These are phyloP conservation scores for Tylopilus vinaceipallidus DNA, from an alignment of 768 basidiomycete species.

Conservation along the genomic window DNA sequence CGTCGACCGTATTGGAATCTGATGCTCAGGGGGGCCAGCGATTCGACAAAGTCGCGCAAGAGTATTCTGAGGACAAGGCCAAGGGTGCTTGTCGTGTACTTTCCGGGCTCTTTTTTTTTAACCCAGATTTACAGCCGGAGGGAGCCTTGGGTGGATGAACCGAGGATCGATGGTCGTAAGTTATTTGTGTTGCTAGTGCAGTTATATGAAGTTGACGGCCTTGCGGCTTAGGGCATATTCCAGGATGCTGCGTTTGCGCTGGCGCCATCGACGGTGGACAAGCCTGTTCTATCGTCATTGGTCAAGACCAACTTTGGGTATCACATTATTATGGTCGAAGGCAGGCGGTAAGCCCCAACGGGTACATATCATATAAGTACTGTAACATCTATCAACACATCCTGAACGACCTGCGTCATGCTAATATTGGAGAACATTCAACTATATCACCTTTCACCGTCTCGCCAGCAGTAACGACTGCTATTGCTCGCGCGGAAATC, in stretches of 20 bases:
- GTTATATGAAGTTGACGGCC: conserved; percentile 2
- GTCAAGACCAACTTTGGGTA: conserved; percentile 86
- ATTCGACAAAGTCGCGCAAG: conserved; percentile 87
- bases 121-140: conserved; percentile 54
- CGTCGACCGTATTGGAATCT: neutral
- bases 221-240: conserved; percentile 53
- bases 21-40: conserved; percentile 63
- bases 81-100: conserved; percentile 50
- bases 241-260: conserved; percentile 88
- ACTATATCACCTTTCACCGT: conserved; percentile 32
- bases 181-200: conserved; percentile 1
- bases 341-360: conserved; percentile 48
- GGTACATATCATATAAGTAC: conserved; percentile 26
- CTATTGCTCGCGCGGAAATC: conserved; percentile 26
- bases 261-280: conserved; percentile 76
- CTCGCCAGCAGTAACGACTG: conserved; percentile 32
- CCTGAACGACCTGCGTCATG: conserved; percentile 12
- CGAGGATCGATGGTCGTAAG: conserved; percentile 82
- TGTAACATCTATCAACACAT: conserved; percentile 12
- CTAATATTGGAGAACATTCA: conserved; percentile 27
- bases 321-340: conserved; percentile 92
- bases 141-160: conserved; percentile 84
- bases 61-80: conserved; percentile 90
- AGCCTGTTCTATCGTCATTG: conserved; percentile 65
- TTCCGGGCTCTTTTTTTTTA: neutral